Evolutionary conservation across 2,329 filamentous ascomycete genomes (phyloP).

Genomic region (Beauveria medogensis): DNA sequence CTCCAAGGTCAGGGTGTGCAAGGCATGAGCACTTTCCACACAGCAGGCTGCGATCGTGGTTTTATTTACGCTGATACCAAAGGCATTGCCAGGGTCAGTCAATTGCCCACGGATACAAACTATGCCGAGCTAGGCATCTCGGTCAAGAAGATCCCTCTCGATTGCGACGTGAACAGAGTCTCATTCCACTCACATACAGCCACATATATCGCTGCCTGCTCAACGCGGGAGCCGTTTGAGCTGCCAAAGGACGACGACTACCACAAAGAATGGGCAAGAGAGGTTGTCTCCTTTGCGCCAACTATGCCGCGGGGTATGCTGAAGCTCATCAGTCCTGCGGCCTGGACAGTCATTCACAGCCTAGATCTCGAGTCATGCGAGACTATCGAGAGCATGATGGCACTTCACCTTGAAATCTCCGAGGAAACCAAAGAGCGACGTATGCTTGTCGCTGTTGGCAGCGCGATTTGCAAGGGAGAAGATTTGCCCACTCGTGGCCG

Average conservation of each 20-base stretch:
- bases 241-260: constrained; percentile 81
- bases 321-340: constrained; percentile 69
- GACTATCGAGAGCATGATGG: constrained; percentile 71
- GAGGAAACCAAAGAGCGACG: constrained; percentile 83
- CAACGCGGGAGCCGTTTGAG: constrained; percentile 61
- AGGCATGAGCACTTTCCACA: constrained; percentile 69
- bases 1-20: constrained; percentile 61
- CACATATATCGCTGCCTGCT: constrained; percentile 71
- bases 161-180: constrained; percentile 62
- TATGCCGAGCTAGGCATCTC: constrained; percentile 71
- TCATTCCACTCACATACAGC: constrained; percentile 68
- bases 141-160: constrained; percentile 61
- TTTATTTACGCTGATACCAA: constrained; percentile 74
- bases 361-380: constrained; percentile 67
- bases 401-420: constrained; percentile 79
- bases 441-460: constrained; percentile 76
- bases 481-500: constrained; percentile 79
- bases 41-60: constrained; percentile 66
- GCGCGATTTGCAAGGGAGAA: constrained; percentile 78
- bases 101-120: constrained; percentile 58
- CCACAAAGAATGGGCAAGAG: constrained; percentile 71
- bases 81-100: constrained; percentile 65
- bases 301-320: constrained; percentile 63
- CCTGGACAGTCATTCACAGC: constrained; percentile 71
- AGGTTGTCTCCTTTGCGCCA: constrained; percentile 58